Evolutionary conservation across 2,329 filamentous ascomycete species (phyloP).

Genomic region (Fusarium kyushuense): DNA sequence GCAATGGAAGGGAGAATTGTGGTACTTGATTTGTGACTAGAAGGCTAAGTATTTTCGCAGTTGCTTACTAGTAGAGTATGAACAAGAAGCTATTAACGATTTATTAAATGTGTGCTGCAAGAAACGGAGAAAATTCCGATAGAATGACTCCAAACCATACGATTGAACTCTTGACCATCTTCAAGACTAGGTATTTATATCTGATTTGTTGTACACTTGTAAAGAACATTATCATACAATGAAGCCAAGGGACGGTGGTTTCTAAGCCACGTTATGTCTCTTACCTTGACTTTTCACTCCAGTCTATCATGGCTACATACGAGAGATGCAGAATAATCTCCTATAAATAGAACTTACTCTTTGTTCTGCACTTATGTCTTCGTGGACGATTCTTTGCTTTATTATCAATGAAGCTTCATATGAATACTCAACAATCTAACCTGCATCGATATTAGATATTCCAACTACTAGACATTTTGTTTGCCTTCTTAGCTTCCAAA

Average conservation of each 20-base stretch:
- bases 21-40: neutral
- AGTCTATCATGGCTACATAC: neutral
- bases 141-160: neutral
- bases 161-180: neutral
- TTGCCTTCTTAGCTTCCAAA: rapidly evolving
- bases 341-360: neutral
- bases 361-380: neutral
- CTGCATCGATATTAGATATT: neutral
- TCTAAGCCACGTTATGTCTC: neutral
- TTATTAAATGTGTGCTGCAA: neutral
- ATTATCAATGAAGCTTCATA: neutral
- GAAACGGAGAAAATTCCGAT: neutral
- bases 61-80: neutral
- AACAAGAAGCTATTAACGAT: neutral
- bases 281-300: neutral
- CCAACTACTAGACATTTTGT: no score
- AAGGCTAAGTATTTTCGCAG: neutral
- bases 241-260: neutral
- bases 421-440: neutral
- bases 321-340: neutral
- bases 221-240: neutral
- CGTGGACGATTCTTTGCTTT: neutral
- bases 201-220: neutral
- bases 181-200: neutral
- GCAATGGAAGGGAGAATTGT: no score